Conservation (phyloP, 2,329 filamentous ascomycete genomes). For the Parastagonospora avenae region DNA sequence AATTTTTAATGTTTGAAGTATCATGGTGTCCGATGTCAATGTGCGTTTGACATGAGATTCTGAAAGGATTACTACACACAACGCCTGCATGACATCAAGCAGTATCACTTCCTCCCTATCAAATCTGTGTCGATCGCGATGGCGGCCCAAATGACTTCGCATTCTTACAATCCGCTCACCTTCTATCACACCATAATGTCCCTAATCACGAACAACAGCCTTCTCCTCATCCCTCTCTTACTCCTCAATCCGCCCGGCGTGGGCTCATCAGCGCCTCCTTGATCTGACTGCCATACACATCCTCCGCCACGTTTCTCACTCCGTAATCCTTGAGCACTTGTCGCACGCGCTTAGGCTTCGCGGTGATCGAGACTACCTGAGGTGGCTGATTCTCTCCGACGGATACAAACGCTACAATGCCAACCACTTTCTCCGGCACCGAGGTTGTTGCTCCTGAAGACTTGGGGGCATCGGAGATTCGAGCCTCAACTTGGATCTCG, state of each 20-base stretch:
- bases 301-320: neutral
- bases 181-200: too few species aligned
- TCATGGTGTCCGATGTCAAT: too few species aligned
- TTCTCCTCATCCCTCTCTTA: neutral
- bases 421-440: slow-evolving; percentile 1
- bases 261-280: slow-evolving; percentile 1
- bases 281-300: slow-evolving; percentile 8
- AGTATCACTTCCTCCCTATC: too few species aligned
- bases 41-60: too few species aligned
- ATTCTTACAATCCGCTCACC: too few species aligned
- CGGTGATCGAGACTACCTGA: slow-evolving; percentile 1
- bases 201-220: neutral
- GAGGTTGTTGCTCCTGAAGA: neutral
- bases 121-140: too few species aligned
- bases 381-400: neutral
- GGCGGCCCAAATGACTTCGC: too few species aligned
- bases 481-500: neutral
- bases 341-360: slow-evolving; percentile 9
- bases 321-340: slow-evolving; percentile 2
- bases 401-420: slow-evolving; percentile 1
- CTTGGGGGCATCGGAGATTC: neutral
- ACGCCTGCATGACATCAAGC: too few species aligned
- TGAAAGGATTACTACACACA: too few species aligned
- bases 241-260: too few species aligned
- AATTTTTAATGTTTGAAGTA: too few species aligned